Conservation (phyloP, 2,329 filamentous ascomycete genomes). For the Aspergillus arachidicola region DNA sequence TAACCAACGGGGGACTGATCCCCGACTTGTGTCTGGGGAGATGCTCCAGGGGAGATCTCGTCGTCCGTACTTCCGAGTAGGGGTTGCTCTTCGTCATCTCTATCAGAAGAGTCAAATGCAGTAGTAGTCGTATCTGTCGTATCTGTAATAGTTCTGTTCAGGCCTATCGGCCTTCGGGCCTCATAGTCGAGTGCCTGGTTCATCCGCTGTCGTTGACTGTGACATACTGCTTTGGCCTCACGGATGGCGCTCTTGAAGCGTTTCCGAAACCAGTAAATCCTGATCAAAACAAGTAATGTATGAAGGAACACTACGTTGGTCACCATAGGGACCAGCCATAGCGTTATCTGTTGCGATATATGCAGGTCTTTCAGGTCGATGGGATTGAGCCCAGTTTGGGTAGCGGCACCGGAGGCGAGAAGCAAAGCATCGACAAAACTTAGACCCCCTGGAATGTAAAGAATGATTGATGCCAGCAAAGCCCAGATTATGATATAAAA, state of each 20-base stretch:
- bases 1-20: neutral
- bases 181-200: slow-evolving; percentile 10
- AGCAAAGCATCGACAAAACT: slow-evolving; percentile 82
- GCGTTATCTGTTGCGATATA: slow-evolving; percentile 69
- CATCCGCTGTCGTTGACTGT: slow-evolving; percentile 49
- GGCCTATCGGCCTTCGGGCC: neutral
- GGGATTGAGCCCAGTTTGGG: slow-evolving; percentile 88
- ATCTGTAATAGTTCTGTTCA: slow-evolving; percentile 1
- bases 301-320: slow-evolving; percentile 81
- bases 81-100: slow-evolving; percentile 9
- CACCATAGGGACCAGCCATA: slow-evolving; percentile 71
- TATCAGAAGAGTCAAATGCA: neutral
- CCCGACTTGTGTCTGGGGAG: neutral
- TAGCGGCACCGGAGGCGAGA: slow-evolving; percentile 78
- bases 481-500: slow-evolving; percentile 75
- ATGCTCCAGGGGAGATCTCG: neutral
- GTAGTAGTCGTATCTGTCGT: slow-evolving; percentile 30
- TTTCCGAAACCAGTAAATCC: slow-evolving; percentile 96
- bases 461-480: slow-evolving; percentile 71
- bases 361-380: slow-evolving; percentile 64
- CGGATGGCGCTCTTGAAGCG: slow-evolving; percentile 78
- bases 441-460: slow-evolving; percentile 65
- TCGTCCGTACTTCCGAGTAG: slow-evolving; percentile 2
- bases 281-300: slow-evolving; percentile 81
- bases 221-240: slow-evolving; percentile 67